These are phyloP conservation scores for Cladosporium sp. DNA, from an alignment of 2,329 filamentous ascomycete genomes.

Conservation along the genomic window DNA sequence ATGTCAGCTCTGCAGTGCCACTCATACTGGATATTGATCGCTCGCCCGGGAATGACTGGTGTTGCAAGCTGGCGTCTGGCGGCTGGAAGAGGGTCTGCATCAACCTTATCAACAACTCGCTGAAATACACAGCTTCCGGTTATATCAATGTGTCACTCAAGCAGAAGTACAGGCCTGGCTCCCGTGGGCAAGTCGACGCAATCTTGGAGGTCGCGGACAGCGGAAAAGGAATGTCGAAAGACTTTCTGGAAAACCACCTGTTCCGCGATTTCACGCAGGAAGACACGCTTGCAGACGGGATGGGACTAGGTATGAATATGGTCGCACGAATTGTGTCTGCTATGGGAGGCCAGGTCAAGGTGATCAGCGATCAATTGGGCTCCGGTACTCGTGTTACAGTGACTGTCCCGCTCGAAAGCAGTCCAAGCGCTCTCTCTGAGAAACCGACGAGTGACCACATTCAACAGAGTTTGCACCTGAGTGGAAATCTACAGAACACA, in stretches of 20 bases:
- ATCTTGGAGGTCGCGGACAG: conserved; percentile 50
- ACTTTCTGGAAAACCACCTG: conserved; percentile 55
- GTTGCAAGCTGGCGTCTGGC: conserved; percentile 38
- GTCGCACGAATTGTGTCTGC: conserved; percentile 54
- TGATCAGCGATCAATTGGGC: conserved; percentile 22
- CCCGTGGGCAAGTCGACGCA: neutral
- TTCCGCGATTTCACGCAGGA: conserved; percentile 63
- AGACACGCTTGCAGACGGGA: conserved; percentile 53
- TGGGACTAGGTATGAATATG: conserved; percentile 60
- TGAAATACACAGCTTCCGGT: conserved; percentile 43
- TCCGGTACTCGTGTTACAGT: conserved; percentile 18
- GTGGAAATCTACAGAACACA: no score
- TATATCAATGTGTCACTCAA: conserved; percentile 32
- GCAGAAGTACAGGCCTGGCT: neutral
- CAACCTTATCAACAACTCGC: conserved; percentile 44
- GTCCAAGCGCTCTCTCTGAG: neutral
- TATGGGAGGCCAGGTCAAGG: conserved; percentile 51
- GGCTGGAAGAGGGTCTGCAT: conserved; percentile 43
- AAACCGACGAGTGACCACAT: neutral
- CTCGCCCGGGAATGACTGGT: conserved; percentile 34
- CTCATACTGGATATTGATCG: conserved; percentile 40
- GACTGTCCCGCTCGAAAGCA: conserved; percentile 5
- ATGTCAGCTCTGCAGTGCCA: conserved; percentile 31
- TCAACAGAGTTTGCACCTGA: no score
- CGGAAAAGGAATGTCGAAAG: conserved; percentile 58